These are phyloP conservation scores for Exophiala calicioides DNA, from an alignment of 2,329 filamentous ascomycete species.

Conservation along the genomic window DNA sequence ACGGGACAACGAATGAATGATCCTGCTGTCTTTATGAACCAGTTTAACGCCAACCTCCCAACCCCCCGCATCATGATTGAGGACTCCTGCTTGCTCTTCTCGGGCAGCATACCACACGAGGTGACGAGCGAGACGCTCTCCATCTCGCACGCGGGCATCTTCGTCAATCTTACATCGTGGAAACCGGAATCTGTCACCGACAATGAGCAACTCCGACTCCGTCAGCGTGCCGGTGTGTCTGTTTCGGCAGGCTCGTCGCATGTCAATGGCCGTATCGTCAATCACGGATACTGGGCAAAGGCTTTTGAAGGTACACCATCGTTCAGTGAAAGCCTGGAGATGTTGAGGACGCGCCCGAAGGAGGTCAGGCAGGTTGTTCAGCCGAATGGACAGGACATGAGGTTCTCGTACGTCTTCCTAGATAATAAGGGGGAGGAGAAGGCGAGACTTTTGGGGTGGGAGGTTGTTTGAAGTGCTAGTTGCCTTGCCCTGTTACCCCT, in stretches of 20 bases:
- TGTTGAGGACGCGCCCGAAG: constrained; percentile 9
- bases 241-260: constrained; percentile 11
- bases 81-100: constrained; percentile 4
- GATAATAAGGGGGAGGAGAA: constrained; percentile 1
- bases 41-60: constrained; percentile 1
- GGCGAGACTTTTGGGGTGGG: constrained; percentile 2
- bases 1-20: constrained; percentile 1
- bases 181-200: not conserved
- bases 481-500: too few species aligned
- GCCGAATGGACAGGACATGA: constrained; percentile 3
- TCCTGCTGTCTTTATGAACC: constrained; percentile 5
- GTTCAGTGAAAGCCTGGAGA: constrained; percentile 7
- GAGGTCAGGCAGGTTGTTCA: constrained; percentile 11
- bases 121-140: constrained; percentile 3
- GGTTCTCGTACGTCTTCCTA: constrained; percentile 6
- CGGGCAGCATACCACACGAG: not conserved
- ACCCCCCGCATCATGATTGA: constrained; percentile 7
- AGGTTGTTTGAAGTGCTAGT: not conserved
- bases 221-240: constrained; percentile 8
- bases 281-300: constrained; percentile 5
- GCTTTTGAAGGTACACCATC: constrained; percentile 2
- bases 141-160: constrained; percentile 10
- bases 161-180: constrained; percentile 9
- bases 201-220: not conserved
- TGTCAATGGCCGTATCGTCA: constrained; percentile 6